Evolutionary conservation across 2,329 filamentous ascomycete species (phyloP).

Genomic region (Zalaria sp.): DNA sequence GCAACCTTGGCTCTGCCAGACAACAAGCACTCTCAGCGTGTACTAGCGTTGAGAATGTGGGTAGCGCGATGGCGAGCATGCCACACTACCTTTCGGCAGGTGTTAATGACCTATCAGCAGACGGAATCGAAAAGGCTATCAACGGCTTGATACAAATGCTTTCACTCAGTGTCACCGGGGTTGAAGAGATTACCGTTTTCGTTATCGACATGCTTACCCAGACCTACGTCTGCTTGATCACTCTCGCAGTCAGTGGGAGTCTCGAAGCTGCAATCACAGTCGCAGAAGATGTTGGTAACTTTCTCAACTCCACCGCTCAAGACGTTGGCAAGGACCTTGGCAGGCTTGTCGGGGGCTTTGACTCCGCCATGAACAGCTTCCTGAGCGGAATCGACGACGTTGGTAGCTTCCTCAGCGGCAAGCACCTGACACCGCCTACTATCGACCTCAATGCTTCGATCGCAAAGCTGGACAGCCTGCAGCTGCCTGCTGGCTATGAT

Average conservation of each 20-base stretch:
- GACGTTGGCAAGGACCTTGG: slow-evolving; percentile 44
- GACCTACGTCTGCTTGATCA: slow-evolving; percentile 82
- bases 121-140: slow-evolving; percentile 67
- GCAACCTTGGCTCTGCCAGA: slow-evolving; percentile 63
- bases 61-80: slow-evolving; percentile 95
- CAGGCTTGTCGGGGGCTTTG: slow-evolving; percentile 23
- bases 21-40: slow-evolving; percentile 76
- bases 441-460: slow-evolving; percentile 55
- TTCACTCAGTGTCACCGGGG: slow-evolving; percentile 62
- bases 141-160: slow-evolving; percentile 68
- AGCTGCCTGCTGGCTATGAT: slow-evolving; percentile 55
- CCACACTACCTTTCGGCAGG: slow-evolving; percentile 85
- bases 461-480: slow-evolving; percentile 52
- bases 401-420: slow-evolving; percentile 24
- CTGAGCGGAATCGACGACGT: slow-evolving; percentile 33
- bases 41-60: slow-evolving; percentile 80
- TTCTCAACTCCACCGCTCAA: slow-evolving; percentile 45
- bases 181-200: slow-evolving; percentile 82
- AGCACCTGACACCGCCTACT: slow-evolving; percentile 29
- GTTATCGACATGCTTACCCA: slow-evolving; percentile 82
- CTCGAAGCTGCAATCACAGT: slow-evolving; percentile 55
- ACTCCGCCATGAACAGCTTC: slow-evolving; percentile 42
- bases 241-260: slow-evolving; percentile 65
- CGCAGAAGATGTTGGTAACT: slow-evolving; percentile 44
- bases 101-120: slow-evolving; percentile 73